A percentile compares a stretch with the other conserved stretches of the same genome.
These are phyloP conservation scores for Bocquillonia castaneifolia DNA, from an alignment of 441 rosid genomes.

Conservation along the genomic window DNA sequence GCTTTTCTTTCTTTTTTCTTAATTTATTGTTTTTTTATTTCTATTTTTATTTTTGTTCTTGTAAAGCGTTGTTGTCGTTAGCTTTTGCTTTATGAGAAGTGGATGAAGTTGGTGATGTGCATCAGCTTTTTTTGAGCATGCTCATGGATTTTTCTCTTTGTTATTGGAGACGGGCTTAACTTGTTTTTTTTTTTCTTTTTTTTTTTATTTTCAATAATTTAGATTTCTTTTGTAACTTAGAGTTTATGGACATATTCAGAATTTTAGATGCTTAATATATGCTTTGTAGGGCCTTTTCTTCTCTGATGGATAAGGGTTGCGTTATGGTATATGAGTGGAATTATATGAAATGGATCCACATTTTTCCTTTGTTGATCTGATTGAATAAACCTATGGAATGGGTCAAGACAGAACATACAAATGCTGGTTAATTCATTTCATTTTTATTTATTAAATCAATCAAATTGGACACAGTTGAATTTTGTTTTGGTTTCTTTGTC, in stretches of 20 bases:
- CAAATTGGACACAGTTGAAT: no score
- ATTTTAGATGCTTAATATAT: neutral
- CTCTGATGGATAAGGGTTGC: neutral
- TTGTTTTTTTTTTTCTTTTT: neutral
- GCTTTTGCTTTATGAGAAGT: neutral
- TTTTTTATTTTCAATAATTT: neutral
- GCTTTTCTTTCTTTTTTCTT: conserved; percentile 11
- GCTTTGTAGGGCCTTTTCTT: neutral
- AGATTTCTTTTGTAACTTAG: neutral
- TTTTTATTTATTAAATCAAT: no score
- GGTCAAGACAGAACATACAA: neutral
- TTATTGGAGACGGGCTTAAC: neutral
- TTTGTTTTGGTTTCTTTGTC: no score
- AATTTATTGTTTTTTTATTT: neutral
- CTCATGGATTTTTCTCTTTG: neutral
- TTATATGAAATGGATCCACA: neutral
- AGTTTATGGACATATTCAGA: neutral
- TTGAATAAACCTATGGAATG: no score
- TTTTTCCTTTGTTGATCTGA: neutral
- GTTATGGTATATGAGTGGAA: neutral
- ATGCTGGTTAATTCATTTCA: no score
- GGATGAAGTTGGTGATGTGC: conserved; percentile 9
- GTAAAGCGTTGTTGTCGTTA: conserved; percentile 11
- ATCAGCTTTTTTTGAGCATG: neutral
- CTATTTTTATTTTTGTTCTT: neutral